Conservation (phyloP, 1,284 basidiomycete genomes). For the Fomitopsis schrenkii region DNA sequence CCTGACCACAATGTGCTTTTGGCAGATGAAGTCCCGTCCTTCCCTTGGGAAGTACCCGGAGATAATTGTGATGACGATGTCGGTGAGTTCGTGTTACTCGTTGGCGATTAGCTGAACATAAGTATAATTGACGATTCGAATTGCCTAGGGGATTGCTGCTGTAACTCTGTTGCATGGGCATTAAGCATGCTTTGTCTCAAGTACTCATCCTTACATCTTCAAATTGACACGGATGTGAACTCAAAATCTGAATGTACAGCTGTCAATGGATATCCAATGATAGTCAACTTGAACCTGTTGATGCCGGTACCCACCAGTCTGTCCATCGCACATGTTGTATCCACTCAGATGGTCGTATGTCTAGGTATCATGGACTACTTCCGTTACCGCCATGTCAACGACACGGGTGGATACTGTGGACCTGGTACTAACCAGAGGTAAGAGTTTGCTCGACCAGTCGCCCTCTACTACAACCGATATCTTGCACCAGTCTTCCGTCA, state of each 20-base stretch:
- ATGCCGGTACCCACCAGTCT: no score
- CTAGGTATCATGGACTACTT: no score
- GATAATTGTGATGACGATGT: conserved; percentile 17
- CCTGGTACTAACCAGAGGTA: conserved; percentile 7
- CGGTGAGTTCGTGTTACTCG: conserved; percentile 2
- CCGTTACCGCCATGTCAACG: no score
- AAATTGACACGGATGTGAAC: no score
- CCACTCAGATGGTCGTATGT: not conserved
- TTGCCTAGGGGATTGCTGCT: conserved; percentile 13
- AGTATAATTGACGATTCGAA: no score
- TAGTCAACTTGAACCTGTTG: no score
- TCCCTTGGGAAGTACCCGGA: conserved; percentile 5
- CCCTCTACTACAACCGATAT: not conserved
- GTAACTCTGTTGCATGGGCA: conserved; percentile 15
- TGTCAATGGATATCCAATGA: conserved; percentile 8
- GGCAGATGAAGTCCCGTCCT: conserved; percentile 13
- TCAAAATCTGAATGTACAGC: not conserved
- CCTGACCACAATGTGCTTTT: no score
- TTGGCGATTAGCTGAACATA: no score
- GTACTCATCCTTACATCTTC: not conserved
- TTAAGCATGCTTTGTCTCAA: conserved; percentile 18
- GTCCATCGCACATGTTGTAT: not conserved
- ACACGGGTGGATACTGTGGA: not conserved
- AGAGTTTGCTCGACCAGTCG: not conserved
- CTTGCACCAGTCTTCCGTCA: not conserved